Evolutionary conservation across 495 filamentous ascomycete genomes (phyloP), one percentile per base, ranked within the genome.

Genomic region (Daldinia vernicosa): DNA sequence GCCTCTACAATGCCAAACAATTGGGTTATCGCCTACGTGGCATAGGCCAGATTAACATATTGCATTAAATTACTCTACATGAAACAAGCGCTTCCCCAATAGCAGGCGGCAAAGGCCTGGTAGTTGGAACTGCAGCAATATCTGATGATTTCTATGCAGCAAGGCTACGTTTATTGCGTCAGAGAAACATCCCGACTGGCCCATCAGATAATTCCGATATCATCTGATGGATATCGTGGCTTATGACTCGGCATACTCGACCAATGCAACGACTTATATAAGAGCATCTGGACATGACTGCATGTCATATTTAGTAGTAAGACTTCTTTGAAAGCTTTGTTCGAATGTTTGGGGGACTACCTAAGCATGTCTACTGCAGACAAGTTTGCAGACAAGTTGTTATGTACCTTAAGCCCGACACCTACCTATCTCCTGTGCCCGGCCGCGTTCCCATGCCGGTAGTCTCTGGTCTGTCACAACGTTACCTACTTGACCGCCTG

Each of bases 81-180:
- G 73, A 75, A 75, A 75, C 73, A 75, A 60, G 51, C 59, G 66
- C 69, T 75, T 59, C 58, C 50, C 73, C 70, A 73, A 69, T 72
- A 62, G 30, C 28, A 67, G 22, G 47, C 32, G 45, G 32, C 50
- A 56, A 22, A 45, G 32, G 26, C 59, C 50, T 67, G 62, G 61
- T 65, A 60, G 63, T 54, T 75, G 66, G 73, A 70, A 73, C 73
- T 67, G 40, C 67, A 37, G 53, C 66, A 66, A 14, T 15, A 73
- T 67, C 63, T 73, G 66, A 73, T 61, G 70, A 75, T 63, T 64
- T 55, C 35, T 57, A 66, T 63, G 70, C 69, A 70, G 63, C 51
- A 55, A 50, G 62, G 62, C 71, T 70, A 59, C 63, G 50, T 62
- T 55, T 54, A 55, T 32, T 58, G 57, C 56, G 27, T 32, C 51